Evolutionary conservation across 306 rosid genomes (phyloP).

Genomic region (Aeschynomene evenia): DNA sequence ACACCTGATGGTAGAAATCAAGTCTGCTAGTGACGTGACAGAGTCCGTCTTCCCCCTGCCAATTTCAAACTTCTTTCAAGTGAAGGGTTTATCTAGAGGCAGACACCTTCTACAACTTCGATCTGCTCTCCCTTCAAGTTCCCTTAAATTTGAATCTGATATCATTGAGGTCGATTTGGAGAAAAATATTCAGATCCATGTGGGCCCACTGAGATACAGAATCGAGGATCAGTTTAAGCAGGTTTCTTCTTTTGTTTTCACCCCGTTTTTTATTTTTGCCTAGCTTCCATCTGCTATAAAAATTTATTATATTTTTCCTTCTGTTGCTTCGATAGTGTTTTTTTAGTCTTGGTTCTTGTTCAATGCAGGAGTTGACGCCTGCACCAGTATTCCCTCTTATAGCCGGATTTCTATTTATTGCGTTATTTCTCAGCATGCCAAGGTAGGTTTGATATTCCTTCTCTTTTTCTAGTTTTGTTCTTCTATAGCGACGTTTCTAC

Average conservation of each 20-base stretch:
- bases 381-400: constrained; percentile 93
- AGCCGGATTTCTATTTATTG: constrained; percentile 65
- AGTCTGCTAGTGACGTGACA: constrained; percentile 68
- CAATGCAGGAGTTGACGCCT: constrained; percentile 77
- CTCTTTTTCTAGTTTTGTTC: constrained; percentile 22
- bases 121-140: constrained; percentile 60
- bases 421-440: constrained; percentile 71
- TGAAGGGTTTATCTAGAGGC: constrained; percentile 80
- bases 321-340: constrained; percentile 7
- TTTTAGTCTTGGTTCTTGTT: constrained; percentile 6
- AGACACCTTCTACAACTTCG: constrained; percentile 82
- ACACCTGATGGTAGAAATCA: constrained; percentile 80
- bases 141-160: constrained; percentile 79
- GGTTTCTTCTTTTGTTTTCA: constrained; percentile 47
- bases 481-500: constrained; percentile 7
- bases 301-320: constrained; percentile 14
- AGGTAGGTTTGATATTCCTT: constrained; percentile 49
- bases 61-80: constrained; percentile 94
- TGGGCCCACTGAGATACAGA: constrained; percentile 79
- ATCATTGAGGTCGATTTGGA: constrained; percentile 81
- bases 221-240: constrained; percentile 70
- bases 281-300: not conserved
- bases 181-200: constrained; percentile 66
- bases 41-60: constrained; percentile 81
- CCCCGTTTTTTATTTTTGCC: not conserved